A percentile compares a stretch with the other conserved stretches of the same genome.
These are phyloP conservation scores for Verticillium dahliae DNA, from an alignment of 2,329 filamentous ascomycete genomes.

Conservation along the genomic window DNA sequence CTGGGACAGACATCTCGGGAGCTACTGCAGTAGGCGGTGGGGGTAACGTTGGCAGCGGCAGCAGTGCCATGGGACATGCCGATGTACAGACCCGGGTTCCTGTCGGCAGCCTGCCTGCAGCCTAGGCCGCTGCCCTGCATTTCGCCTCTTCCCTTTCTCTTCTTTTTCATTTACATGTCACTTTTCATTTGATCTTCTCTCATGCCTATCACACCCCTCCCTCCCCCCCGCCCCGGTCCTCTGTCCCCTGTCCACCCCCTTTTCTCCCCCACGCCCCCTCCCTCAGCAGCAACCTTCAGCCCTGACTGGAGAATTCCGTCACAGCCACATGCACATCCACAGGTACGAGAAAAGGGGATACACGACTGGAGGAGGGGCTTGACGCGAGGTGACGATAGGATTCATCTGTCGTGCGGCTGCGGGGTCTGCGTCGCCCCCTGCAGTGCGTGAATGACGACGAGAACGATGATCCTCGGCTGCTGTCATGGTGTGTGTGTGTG, in stretches of 20 bases:
- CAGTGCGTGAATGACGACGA: not conserved
- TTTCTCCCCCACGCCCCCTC: not conserved
- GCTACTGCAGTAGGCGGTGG: not conserved
- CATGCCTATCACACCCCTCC: not conserved
- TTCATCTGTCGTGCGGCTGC: not conserved
- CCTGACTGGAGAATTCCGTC: not conserved
- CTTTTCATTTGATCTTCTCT: no score
- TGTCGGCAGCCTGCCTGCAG: not conserved
- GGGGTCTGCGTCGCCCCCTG: not conserved
- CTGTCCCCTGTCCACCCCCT: not conserved
- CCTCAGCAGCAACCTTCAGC: not conserved
- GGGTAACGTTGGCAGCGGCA: not conserved
- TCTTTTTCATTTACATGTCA: no score
- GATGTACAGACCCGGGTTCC: not conserved
- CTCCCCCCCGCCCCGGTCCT: not conserved
- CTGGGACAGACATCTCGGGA: not conserved
- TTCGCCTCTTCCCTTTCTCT: not conserved
- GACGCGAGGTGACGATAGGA: not conserved
- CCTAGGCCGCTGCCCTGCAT: not conserved
- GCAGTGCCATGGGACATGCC: not conserved
- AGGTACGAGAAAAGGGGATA: no score
- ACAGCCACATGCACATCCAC: not conserved
- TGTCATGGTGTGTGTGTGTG: not conserved
- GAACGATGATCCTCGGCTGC: not conserved
- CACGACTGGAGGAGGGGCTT: not conserved